Conservation (phyloP, 2,329 filamentous ascomycete genomes). For the Plectosphaerella sp. region DNA sequence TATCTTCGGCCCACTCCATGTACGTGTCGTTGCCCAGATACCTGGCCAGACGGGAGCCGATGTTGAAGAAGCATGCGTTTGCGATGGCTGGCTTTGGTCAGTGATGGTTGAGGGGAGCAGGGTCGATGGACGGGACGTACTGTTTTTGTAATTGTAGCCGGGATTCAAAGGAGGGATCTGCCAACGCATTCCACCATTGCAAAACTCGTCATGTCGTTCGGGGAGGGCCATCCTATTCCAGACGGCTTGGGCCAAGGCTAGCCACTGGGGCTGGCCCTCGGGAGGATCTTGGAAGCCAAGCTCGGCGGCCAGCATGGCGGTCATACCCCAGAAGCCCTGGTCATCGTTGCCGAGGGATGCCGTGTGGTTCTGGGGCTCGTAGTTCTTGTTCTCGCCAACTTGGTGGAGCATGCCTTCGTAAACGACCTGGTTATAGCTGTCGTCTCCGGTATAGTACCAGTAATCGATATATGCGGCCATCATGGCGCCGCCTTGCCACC, state of each 20-base stretch:
- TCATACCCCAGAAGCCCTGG: constrained; percentile 65
- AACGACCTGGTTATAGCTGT: constrained; percentile 49
- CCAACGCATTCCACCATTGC: constrained; percentile 65
- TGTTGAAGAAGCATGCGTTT: constrained; percentile 60
- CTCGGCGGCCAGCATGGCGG: constrained; percentile 55
- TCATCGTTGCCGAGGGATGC: constrained; percentile 58
- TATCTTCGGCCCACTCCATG: constrained; percentile 56
- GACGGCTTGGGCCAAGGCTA: constrained; percentile 57
- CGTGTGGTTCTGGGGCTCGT: constrained; percentile 51
- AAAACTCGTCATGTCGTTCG: constrained; percentile 53
- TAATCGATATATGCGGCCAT: constrained; percentile 62
- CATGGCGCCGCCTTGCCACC: constrained; percentile 63
- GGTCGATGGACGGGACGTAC: constrained; percentile 17
- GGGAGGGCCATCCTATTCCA: constrained; percentile 53
- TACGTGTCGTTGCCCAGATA: constrained; percentile 67
- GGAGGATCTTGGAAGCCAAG: constrained; percentile 51
- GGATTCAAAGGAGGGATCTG: constrained; percentile 72
- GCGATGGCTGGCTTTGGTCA: constrained; percentile 36
- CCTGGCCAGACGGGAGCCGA: constrained; percentile 64
- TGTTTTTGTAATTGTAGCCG: constrained; percentile 73
- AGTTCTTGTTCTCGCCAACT: constrained; percentile 46
- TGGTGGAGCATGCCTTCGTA: constrained; percentile 50
- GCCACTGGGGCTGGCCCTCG: constrained; percentile 43
- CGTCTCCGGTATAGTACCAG: constrained; percentile 58
- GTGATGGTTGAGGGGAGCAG: background rate